Conservation (phyloP, 1,284 basidiomycete species). For the Porogramme epimiltina region DNA sequence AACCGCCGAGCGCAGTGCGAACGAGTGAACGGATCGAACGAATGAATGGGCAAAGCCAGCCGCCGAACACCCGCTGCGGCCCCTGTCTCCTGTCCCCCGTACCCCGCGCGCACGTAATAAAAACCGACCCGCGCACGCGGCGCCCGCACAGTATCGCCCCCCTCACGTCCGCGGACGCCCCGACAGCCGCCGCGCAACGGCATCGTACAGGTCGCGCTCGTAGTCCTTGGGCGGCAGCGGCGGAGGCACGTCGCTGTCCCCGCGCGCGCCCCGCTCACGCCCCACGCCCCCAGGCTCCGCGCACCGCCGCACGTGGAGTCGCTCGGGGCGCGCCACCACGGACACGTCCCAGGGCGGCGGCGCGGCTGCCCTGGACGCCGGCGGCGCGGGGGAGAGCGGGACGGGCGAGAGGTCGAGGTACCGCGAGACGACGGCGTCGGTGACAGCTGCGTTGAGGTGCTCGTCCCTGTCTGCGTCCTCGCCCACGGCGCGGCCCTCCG, state of each 20-base stretch:
- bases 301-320: constrained; percentile 11
- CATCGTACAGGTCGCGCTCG: constrained; percentile 18
- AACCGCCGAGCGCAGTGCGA: too few species aligned
- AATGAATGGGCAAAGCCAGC: too few species aligned
- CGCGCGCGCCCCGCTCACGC: too few species aligned
- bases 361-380: not conserved
- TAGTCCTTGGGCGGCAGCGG: constrained; percentile 7
- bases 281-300: not conserved
- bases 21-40: too few species aligned
- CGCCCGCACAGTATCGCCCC: too few species aligned
- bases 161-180: not conserved
- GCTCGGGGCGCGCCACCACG: constrained; percentile 18
- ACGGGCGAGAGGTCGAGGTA: constrained; percentile 27
- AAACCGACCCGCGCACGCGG: too few species aligned
- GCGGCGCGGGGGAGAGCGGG: constrained; percentile 15
- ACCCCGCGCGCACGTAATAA: too few species aligned
- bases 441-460: constrained; percentile 20
- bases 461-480: too few species aligned
- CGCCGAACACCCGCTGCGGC: too few species aligned
- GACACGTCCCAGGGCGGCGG: not conserved
- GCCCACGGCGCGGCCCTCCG: not conserved
- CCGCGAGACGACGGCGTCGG: constrained; percentile 22
- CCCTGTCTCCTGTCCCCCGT: too few species aligned
- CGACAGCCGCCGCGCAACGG: constrained; percentile 17
- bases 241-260: constrained; percentile 11